Conservation (phyloP, 1,284 basidiomycete species). For the Malassezia psittaci region DNA sequence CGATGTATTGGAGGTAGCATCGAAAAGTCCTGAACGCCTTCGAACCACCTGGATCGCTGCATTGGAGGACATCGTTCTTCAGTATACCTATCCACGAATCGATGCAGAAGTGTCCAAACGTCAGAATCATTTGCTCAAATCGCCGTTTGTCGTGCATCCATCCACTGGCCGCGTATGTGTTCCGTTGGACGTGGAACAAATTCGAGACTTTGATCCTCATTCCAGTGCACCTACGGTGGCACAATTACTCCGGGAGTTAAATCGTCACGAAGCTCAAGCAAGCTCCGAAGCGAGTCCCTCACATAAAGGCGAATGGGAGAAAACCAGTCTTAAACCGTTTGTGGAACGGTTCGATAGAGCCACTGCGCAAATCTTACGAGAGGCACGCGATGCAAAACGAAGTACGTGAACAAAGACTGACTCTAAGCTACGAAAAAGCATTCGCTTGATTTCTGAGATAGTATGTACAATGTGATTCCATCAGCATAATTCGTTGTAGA, state of each 20-base stretch:
- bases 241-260: constrained; percentile 68
- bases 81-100: constrained; percentile 91
- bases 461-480: too few relatives aligned
- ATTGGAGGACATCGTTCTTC: constrained; percentile 72
- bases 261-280: constrained; percentile 51
- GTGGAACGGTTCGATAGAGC: constrained; percentile 81
- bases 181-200: constrained; percentile 66
- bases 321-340: constrained; percentile 65
- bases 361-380: constrained; percentile 50
- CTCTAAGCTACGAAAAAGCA: constrained; percentile 7
- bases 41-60: constrained; percentile 34
- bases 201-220: constrained; percentile 78
- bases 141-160: constrained; percentile 93
- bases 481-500: background rate
- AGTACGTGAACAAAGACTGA: constrained; percentile 2
- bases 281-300: constrained; percentile 19
- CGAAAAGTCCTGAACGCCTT: constrained; percentile 39
- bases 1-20: constrained; percentile 53
- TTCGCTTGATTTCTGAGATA: background rate
- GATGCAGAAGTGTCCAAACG: constrained; percentile 96
- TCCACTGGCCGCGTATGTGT: constrained; percentile 93
- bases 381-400: constrained; percentile 20
- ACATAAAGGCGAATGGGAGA: constrained; percentile 51
- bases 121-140: constrained; percentile 92
- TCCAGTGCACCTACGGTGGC: constrained; percentile 68